phyloP scores from a whole-genome alignment of 2,329 filamentous ascomycete genomes.

The Arachnopeziza araneosa region DNA sequence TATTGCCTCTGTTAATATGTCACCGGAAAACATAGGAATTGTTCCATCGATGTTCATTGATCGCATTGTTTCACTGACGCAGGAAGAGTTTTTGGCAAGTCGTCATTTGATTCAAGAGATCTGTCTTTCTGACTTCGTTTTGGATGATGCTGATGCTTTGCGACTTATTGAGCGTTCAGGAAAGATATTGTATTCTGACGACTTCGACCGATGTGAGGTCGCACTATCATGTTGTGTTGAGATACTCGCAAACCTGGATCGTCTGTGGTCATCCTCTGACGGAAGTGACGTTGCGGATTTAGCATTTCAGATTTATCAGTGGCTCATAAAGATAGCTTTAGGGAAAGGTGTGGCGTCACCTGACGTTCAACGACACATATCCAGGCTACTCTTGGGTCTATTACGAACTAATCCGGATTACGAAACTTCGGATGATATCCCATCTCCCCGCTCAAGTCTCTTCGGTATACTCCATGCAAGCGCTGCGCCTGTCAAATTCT shows the following conservation, averaged over 20 bases:
- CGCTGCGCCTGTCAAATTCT: constrained; percentile 68
- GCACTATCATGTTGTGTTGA: constrained; percentile 63
- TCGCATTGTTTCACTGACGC: constrained; percentile 41
- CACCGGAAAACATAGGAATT: constrained; percentile 32
- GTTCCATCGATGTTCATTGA: constrained; percentile 47
- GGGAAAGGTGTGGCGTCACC: constrained; percentile 65
- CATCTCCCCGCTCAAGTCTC: constrained; percentile 60
- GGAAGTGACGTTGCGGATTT: constrained; percentile 55
- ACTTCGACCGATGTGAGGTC: constrained; percentile 69
- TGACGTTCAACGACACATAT: constrained; percentile 60
- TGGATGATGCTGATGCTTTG: constrained; percentile 41
- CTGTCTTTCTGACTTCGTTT: constrained; percentile 47
- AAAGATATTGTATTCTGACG: constrained; percentile 46
- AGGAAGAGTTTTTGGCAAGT: constrained; percentile 50
- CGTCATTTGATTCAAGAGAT: constrained; percentile 46
- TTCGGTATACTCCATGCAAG: constrained; percentile 65
- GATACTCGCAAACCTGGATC: constrained; percentile 49
- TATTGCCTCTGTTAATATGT: constrained; percentile 16
- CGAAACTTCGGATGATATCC: constrained; percentile 36
- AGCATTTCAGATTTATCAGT: constrained; percentile 72
- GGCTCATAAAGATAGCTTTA: constrained; percentile 65
- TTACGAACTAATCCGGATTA: constrained; percentile 64
- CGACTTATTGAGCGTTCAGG: constrained; percentile 47
- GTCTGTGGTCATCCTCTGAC: constrained; percentile 20
- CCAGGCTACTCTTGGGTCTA: constrained; percentile 63